A percentile compares a stretch with the other conserved stretches of the same genome.
phyloP scores from a whole-genome alignment of 345 rosid genomes.

The Durio zibethinus region DNA sequence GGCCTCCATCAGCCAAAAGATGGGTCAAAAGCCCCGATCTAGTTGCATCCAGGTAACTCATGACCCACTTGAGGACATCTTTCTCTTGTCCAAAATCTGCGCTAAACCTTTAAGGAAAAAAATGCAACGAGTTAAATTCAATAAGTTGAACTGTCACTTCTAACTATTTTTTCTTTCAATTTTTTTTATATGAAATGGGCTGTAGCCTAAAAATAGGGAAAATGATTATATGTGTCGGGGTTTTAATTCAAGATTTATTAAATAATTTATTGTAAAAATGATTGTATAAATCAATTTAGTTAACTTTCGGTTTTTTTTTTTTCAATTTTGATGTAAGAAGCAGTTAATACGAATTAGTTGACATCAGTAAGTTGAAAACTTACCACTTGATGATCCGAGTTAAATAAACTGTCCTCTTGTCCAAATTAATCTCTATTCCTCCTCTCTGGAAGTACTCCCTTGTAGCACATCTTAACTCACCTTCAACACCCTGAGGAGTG shows the following conservation, averaged over 20 bases:
- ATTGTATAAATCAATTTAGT: too few relatives aligned
- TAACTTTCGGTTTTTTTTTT: too few relatives aligned
- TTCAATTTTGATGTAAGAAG: not conserved
- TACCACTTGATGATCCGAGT: slow-evolving; percentile 78
- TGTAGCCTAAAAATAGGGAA: too few relatives aligned
- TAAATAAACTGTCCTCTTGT: slow-evolving; percentile 56
- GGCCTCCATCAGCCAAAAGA: slow-evolving; percentile 65
- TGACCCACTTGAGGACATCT: slow-evolving; percentile 64
- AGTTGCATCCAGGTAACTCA: slow-evolving; percentile 65
- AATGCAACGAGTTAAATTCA: too few relatives aligned
- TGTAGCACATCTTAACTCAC: slow-evolving; percentile 62
- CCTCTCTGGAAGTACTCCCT: slow-evolving; percentile 65
- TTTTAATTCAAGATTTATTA: too few relatives aligned
- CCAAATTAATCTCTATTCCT: slow-evolving; percentile 61
- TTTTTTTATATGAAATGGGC: too few relatives aligned
- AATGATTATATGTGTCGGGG: too few relatives aligned
- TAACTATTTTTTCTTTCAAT: too few relatives aligned
- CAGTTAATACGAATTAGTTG: too few relatives aligned
- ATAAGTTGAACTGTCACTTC: too few relatives aligned
- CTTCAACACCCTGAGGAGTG: slow-evolving; percentile 59
- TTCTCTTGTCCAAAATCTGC: slow-evolving; percentile 70
- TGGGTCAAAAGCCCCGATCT: slow-evolving; percentile 71
- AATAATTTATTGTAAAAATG: too few relatives aligned
- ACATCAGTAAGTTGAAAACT: slow-evolving; percentile 1
- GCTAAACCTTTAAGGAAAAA: slow-evolving; percentile 50